Evolutionary conservation across 371 early-diverging fungal species (phyloP).

Genomic region (Funneliformis caledonium): DNA sequence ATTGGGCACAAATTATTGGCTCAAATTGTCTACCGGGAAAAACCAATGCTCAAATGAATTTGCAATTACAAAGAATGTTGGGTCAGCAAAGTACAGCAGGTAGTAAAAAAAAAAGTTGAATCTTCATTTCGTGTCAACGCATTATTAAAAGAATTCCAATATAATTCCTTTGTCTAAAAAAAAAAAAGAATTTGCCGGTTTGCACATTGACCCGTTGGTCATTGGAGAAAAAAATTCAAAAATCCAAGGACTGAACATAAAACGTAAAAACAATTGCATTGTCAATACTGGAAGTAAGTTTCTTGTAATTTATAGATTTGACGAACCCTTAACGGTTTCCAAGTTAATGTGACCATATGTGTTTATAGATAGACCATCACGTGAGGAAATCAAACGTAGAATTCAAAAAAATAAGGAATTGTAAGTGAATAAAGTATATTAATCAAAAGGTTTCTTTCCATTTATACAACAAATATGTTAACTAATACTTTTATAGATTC

Average conservation of each 20-base stretch:
- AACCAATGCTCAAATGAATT: conserved; percentile 93
- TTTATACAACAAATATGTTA: neutral
- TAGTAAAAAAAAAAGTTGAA: conserved; percentile 43
- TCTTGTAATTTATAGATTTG: conserved; percentile 28
- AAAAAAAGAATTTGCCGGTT: conserved; percentile 78
- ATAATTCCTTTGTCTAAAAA: neutral
- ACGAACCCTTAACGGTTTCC: neutral
- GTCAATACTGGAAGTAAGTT: conserved; percentile 78
- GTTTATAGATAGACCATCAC: conserved; percentile 62
- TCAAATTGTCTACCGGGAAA: conserved; percentile 87
- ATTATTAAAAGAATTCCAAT: neutral
- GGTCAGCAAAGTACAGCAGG: conserved; percentile 93
- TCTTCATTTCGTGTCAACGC: neutral
- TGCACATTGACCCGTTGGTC: conserved; percentile 87
- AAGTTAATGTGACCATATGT: neutral
- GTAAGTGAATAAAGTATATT: conserved; percentile 48
- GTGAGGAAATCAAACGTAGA: conserved; percentile 74
- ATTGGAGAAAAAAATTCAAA: conserved; percentile 82
- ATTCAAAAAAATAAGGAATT: conserved; percentile 72
- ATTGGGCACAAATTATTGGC: conserved; percentile 93
- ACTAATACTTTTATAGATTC: conserved; percentile 52
- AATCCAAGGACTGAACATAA: conserved; percentile 80
- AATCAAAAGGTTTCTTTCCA: neutral
- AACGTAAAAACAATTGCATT: conserved; percentile 90
- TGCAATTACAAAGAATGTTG: conserved; percentile 89